Evolutionary conservation across 805 yeast genomes (phyloP), one percentile per base, ranked within the genome.

Genomic region (Saturnispora galanensis): DNA sequence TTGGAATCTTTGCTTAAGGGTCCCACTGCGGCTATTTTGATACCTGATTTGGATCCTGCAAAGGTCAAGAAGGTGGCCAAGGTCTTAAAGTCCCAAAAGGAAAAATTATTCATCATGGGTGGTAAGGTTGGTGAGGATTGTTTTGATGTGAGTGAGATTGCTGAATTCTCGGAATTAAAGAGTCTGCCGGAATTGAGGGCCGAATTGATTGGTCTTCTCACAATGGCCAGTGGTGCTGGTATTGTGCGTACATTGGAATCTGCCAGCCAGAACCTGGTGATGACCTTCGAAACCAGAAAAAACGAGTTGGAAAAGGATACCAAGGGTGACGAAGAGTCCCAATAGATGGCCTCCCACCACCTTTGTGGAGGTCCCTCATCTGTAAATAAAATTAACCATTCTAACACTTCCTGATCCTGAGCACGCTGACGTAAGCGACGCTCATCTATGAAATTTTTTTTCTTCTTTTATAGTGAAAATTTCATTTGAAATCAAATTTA

Each of bases 161-260:
- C 74, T 36, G 54, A 69, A 50, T 84, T 85, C 69, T 84, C 86
- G 67, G 77, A 74, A 32, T 72, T 93, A 57, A 93, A 95, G 36
- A 64, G 79, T 4, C 69, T 80, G 57, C 77, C 74, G 37, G 79
- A 80, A 52, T 67, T 90, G 53, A 93, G 85, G 47, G 77, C 84
- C 9, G 84, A 89, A 71, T 74, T 93, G 53, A 81, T 83, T 10
- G 95, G 95, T 10, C 69, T 86, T 45, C 75, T 90, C 57, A 80
- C 89, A n/a, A 66, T 83, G 46, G 70, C 85, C 51, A 85, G 95
- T 47, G 97, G 97, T 57, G 89, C 86, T 38, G 95, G 95, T 10
- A 72, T 90, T 59, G 94, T 84, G 10, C 76, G 76, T 65, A 85
- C 96, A 13, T 72, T 90, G 58, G 81, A 83, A 64, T 60, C 82